Conservation (phyloP, 1,139 yeast genomes). For the Yamadazyma dendronema region DNA sequence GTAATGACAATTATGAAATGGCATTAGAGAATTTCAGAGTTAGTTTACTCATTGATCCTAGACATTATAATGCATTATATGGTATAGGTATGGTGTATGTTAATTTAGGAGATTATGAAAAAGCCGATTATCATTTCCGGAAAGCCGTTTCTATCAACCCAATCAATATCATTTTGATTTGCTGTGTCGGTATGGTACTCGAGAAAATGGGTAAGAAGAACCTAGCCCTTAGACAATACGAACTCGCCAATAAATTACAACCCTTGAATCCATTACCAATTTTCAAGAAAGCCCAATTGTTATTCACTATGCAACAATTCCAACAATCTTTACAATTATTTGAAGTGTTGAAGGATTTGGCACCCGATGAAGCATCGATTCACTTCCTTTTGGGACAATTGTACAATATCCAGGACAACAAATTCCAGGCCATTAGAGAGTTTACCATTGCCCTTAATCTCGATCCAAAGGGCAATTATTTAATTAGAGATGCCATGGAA, state of each 20-base stretch:
- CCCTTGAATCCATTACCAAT: constrained; percentile 85
- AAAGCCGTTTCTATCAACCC: constrained; percentile 90
- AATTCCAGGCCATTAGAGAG: constrained; percentile 76
- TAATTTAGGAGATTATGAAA: constrained; percentile 77
- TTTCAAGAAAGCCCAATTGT: constrained; percentile 83
- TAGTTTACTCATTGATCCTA: constrained; percentile 72
- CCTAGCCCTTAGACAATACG: constrained; percentile 80
- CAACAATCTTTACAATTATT: constrained; percentile 73
- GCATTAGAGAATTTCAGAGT: constrained; percentile 82
- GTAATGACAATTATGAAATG: constrained; percentile 87
- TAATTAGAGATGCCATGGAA: constrained; percentile 83
- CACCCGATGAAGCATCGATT: constrained; percentile 94
- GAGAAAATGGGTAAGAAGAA: constrained; percentile 71
- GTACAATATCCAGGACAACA: constrained; percentile 73
- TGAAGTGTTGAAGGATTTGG: constrained; percentile 66
- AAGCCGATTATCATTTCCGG: constrained; percentile 84
- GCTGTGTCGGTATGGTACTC: constrained; percentile 92
- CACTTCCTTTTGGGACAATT: constrained; percentile 87
- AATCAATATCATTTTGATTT: constrained; percentile 80
- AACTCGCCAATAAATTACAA: constrained; percentile 78
- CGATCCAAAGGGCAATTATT: constrained; percentile 91
- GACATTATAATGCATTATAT: constrained; percentile 93
- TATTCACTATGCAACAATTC: constrained; percentile 70
- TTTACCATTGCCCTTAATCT: constrained; percentile 87
- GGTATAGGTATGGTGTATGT: constrained; percentile 95